phyloP scores from a whole-genome alignment of 768 basidiomycete genomes.

The Rhizopogon rudus region DNA sequence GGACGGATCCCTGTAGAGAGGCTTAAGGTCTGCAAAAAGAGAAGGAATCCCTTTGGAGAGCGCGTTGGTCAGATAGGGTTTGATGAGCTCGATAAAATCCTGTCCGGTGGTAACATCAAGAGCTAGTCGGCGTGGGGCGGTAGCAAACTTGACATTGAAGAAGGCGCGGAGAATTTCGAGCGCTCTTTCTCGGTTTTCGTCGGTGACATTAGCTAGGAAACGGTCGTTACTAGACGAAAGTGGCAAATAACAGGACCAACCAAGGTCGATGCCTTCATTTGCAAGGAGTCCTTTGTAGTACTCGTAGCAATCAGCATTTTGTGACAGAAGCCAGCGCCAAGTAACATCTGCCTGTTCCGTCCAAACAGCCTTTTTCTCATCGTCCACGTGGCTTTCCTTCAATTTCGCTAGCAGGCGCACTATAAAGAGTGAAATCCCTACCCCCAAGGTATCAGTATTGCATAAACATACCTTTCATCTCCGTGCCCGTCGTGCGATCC shows the following conservation, averaged over 20 bases:
- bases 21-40: slow-evolving; percentile 87
- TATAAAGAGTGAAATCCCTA: slow-evolving; percentile 24
- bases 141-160: slow-evolving; percentile 58
- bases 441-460: neutral
- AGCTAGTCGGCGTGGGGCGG: slow-evolving; percentile 68
- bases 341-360: slow-evolving; percentile 72
- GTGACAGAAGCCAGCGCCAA: slow-evolving; percentile 77
- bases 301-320: slow-evolving; percentile 78
- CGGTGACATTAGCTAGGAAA: slow-evolving; percentile 37
- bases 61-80: slow-evolving; percentile 62
- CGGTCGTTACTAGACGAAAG: neutral
- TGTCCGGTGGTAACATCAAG: slow-evolving; percentile 68
- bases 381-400: slow-evolving; percentile 5
- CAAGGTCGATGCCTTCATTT: slow-evolving; percentile 59
- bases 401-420: slow-evolving; percentile 77
- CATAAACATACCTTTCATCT: slow-evolving; percentile 51
- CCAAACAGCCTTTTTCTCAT: slow-evolving; percentile 26
- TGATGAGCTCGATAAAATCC: slow-evolving; percentile 59
- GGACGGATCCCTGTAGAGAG: slow-evolving; percentile 59
- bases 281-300: slow-evolving; percentile 75
- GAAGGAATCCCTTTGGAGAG: slow-evolving; percentile 88
- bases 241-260: slow-evolving; percentile 29
- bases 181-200: slow-evolving; percentile 47
- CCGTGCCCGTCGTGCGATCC: slow-evolving; percentile 65
- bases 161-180: slow-evolving; percentile 58